Percentiles rank a stretch among this genome's conserved stretches.
phyloP scores from a whole-genome alignment of 1,284 basidiomycete species.

The Bothia castanella region DNA sequence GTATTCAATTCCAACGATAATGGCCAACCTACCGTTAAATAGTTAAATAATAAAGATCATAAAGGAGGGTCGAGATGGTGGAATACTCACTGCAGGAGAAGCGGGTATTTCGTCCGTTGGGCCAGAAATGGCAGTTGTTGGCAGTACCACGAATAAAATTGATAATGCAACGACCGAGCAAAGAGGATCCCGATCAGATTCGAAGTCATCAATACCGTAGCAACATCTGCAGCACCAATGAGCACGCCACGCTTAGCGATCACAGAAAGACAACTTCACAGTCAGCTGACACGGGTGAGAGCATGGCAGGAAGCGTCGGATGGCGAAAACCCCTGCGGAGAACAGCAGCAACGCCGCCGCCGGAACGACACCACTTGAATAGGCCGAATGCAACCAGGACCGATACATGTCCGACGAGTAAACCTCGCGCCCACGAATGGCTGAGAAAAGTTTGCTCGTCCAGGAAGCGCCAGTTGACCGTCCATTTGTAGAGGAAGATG shows the following conservation, averaged over 20 bases:
- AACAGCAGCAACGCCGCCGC: conserved; percentile 60
- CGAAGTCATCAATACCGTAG: conserved; percentile 82
- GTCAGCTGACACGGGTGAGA: conserved; percentile 50
- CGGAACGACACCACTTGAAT: conserved; percentile 65
- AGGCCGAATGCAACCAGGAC: conserved; percentile 66
- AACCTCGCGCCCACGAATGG: conserved; percentile 52
- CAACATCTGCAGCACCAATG: conserved; percentile 55
- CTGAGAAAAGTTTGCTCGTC: conserved; percentile 73
- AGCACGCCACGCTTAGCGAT: conserved; percentile 5
- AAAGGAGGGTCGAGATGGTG: not conserved
- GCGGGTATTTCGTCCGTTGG: conserved; percentile 68
- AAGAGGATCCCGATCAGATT: conserved; percentile 92
- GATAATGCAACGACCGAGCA: conserved; percentile 96
- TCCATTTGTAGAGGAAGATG: conserved; percentile 94
- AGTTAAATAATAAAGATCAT: not conserved
- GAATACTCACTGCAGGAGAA: conserved; percentile 54
- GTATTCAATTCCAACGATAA: conserved; percentile 72
- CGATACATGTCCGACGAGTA: conserved; percentile 67
- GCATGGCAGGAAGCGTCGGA: conserved; percentile 48
- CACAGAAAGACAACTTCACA: conserved; percentile 43
- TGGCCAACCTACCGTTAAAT: conserved; percentile 46
- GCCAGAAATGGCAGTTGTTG: conserved; percentile 86
- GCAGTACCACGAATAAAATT: conserved; percentile 98
- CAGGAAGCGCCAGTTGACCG: conserved; percentile 95
- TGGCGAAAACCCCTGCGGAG: conserved; percentile 53